Conservation (phyloP, 768 basidiomycete genomes). For the Xerocomus spinulosus region DNA sequence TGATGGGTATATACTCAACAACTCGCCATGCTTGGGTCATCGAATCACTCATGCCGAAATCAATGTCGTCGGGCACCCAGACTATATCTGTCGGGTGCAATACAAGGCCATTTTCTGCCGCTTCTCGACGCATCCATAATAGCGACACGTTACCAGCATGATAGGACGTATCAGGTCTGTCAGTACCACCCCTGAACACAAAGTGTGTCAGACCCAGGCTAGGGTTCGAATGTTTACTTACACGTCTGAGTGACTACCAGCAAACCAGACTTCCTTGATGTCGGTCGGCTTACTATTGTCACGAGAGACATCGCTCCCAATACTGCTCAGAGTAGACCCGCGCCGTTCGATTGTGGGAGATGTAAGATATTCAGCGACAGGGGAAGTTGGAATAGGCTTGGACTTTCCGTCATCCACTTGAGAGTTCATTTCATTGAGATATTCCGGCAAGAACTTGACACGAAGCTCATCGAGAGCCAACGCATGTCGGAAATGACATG, state of each 20-base stretch:
- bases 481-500: conserved; percentile 61
- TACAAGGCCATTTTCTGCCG: conserved; percentile 20
- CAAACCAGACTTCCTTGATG: conserved; percentile 57
- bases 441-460: conserved; percentile 50
- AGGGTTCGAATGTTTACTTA: background rate
- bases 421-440: conserved; percentile 29
- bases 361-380: background rate
- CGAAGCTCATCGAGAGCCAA: conserved; percentile 58
- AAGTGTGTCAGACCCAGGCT: background rate
- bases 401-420: conserved; percentile 10
- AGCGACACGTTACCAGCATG: conserved; percentile 25
- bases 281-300: conserved; percentile 2
- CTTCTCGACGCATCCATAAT: conserved; percentile 34
- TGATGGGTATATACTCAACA: conserved; percentile 24
- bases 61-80: conserved; percentile 25
- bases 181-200: conserved; percentile 18
- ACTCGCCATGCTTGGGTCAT: conserved; percentile 14
- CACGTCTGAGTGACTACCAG: conserved; percentile 41
- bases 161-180: conserved; percentile 13
- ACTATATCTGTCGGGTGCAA: conserved; percentile 24
- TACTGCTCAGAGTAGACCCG: background rate
- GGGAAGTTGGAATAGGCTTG: background rate
- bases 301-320: background rate
- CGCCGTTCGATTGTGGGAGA: background rate
- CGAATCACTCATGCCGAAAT: conserved; percentile 19